A percentile compares a stretch with the other conserved stretches of the same genome.
These are phyloP conservation scores for Codiaeum variegatum DNA, from an alignment of 441 rosid genomes.

Conservation along the genomic window DNA sequence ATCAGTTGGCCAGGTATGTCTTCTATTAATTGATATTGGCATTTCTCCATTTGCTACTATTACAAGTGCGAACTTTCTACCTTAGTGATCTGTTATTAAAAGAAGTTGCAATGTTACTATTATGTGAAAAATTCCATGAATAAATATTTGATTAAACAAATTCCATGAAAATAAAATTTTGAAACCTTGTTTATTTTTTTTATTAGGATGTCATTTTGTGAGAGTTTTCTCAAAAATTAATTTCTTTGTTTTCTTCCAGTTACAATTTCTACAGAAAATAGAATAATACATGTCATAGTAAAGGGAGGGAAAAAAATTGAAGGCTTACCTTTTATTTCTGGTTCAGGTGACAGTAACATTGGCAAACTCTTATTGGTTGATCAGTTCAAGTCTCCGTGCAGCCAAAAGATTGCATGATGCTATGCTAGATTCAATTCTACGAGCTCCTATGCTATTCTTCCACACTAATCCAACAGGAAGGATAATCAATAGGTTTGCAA, in stretches of 20 bases:
- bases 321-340: slow-evolving; percentile 17
- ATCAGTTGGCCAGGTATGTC: slow-evolving; percentile 81
- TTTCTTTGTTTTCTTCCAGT: not conserved
- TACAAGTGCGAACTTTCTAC: slow-evolving; percentile 13
- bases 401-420: slow-evolving; percentile 81
- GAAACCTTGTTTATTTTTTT: not conserved
- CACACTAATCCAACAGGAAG: slow-evolving; percentile 90
- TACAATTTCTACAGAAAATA: not conserved
- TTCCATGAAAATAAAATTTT: not conserved
- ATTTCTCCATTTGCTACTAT: not conserved
- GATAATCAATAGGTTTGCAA: slow-evolving; percentile 90
- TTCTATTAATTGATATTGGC: slow-evolving; percentile 7
- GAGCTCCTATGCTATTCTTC: slow-evolving; percentile 96
- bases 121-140: not conserved
- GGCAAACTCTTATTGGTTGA: slow-evolving; percentile 81
- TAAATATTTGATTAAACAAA: no score
- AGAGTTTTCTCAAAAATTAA: not conserved
- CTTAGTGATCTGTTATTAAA: not conserved
- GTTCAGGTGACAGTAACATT: slow-evolving; percentile 77
- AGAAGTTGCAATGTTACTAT: not conserved
- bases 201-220: not conserved
- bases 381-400: slow-evolving; percentile 75
- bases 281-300: not conserved
- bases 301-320: not conserved
- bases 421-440: slow-evolving; percentile 68